A percentile compares a stretch with the other conserved stretches of the same genome.
Evolutionary conservation across 2,329 filamentous ascomycete genomes (phyloP).

Genomic region (Talaromyces albobiverticillius): DNA sequence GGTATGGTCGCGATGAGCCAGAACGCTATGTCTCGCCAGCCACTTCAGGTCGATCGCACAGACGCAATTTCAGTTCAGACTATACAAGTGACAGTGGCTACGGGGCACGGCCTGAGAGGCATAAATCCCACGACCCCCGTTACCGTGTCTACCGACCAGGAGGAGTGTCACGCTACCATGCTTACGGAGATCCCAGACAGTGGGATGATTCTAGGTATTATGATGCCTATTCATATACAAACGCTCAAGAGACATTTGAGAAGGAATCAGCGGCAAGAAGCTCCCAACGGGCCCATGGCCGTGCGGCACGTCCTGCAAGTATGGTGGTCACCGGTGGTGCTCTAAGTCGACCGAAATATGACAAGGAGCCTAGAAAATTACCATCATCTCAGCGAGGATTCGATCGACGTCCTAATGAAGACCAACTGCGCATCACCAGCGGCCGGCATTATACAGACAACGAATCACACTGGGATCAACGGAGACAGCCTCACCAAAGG

Average conservation of each 20-base stretch:
- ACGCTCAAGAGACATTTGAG: constrained; percentile 45
- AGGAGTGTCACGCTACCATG: constrained; percentile 26
- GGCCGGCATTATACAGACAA: constrained; percentile 22
- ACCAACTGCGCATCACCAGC: constrained; percentile 24
- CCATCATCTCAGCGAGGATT: constrained; percentile 38
- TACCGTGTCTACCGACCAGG: constrained; percentile 27
- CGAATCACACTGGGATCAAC: constrained; percentile 35
- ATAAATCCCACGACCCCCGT: constrained; percentile 22
- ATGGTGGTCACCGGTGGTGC: constrained; percentile 37
- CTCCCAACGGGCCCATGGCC: constrained; percentile 23
- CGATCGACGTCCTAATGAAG: constrained; percentile 32
- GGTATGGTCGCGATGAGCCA: constrained; percentile 23
- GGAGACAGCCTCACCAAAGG: constrained; percentile 38
- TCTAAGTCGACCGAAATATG: constrained; percentile 22
- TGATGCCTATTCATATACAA: constrained; percentile 48
- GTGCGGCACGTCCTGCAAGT: constrained; percentile 36
- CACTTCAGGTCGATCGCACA: constrained; percentile 27
- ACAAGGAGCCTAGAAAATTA: constrained; percentile 33
- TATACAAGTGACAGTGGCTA: constrained; percentile 37
- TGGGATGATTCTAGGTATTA: constrained; percentile 40
- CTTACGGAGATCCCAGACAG: constrained; percentile 27
- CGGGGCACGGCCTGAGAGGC: constrained; percentile 22
- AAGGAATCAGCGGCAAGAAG: constrained; percentile 41
- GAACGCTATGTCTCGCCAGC: constrained; percentile 35
- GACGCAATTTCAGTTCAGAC: constrained; percentile 30